Evolutionary conservation across 208 protist genomes (phyloP), one percentile per base, ranked within the genome.

Genomic region (Leishmania arabica): DNA sequence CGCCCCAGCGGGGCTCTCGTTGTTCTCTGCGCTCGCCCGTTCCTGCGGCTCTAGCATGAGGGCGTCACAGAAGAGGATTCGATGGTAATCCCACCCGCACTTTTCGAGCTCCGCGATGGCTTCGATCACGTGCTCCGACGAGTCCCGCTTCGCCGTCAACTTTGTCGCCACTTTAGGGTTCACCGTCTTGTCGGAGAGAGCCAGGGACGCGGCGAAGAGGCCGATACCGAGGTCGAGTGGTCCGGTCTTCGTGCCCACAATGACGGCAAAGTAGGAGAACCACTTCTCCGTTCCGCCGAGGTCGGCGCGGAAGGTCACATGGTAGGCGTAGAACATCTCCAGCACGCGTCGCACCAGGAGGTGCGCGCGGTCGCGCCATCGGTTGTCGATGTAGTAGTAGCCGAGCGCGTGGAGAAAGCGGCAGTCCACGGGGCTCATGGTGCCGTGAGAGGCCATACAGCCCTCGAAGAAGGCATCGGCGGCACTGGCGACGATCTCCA

Each of bases 221-320:
- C 94, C 94, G 21, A 96, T 70, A 15, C 86, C 89, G 87, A 91
- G 93, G 78, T 92, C 90, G 24, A 97, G 87, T 49, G 92, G 90
- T n/a, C 91, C 89, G 3, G 89, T 84, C 83, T 92, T 93, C 84
- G 93, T 93, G 80, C 88, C 89, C 4, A 90, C 88, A 24, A 90
- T 92, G 27, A 88, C 83, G 65, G 95, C 88, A 34, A 89, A 86
- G 65, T 90, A 89, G 45, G 77, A 77, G 62, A 80, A 87, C 80
- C 64, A 86, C 69, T 76, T 87, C 77, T 83, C 85, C 27, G 83
- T 85, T 27, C 81, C 85, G 47, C 79, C 68, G 77, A 89, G 89
- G 54, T 86, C 82, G 31, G 80, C 79, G 74, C 84, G 49, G 47
- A 85, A 91, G n/a, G 85, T 49, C 2, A 82, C 82, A 2, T 66